These are phyloP conservation scores for Lophiostoma macrostomum DNA, from an alignment of 495 filamentous ascomycete genomes.

Conservation along the genomic window DNA sequence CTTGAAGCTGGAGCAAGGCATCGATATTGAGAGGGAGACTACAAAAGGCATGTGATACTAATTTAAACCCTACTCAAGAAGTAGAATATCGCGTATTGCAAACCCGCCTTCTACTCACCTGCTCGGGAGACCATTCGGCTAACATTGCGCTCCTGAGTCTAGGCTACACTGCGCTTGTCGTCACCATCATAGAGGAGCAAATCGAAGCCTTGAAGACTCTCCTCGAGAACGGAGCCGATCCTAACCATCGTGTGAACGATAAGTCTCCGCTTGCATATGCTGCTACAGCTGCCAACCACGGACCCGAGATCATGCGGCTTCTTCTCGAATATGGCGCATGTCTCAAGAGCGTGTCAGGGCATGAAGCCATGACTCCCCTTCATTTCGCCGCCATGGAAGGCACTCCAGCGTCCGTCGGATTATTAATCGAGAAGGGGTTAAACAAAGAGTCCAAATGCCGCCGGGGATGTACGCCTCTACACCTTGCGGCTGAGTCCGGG, in stretches of 20 bases:
- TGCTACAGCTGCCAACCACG: neutral
- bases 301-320: conserved; percentile 9
- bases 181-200: conserved; percentile 9
- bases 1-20: conserved; percentile 8
- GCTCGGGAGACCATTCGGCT: too few relatives aligned
- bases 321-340: conserved; percentile 14
- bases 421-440: conserved; percentile 8
- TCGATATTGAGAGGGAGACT: conserved; percentile 9
- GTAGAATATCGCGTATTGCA: too few relatives aligned
- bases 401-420: conserved; percentile 2
- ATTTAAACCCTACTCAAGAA: too few relatives aligned
- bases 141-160: too few relatives aligned
- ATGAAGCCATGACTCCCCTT: conserved; percentile 12
- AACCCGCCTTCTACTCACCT: too few relatives aligned
- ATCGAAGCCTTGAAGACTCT: conserved; percentile 13
- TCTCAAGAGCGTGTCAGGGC: conserved; percentile 11
- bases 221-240: conserved; percentile 9
- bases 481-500: conserved; percentile 12
- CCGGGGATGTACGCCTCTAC: conserved; percentile 13
- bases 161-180: conserved; percentile 16
- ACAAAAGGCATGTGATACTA: too few relatives aligned
- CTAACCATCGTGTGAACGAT: neutral
- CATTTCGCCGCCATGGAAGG: conserved; percentile 20
- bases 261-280: conserved; percentile 12
- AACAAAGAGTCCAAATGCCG: conserved; percentile 13